Evolutionary conservation across 2,329 filamentous ascomycete genomes (phyloP).

Genomic region (Nannizziopsis arthrosporioides): DNA sequence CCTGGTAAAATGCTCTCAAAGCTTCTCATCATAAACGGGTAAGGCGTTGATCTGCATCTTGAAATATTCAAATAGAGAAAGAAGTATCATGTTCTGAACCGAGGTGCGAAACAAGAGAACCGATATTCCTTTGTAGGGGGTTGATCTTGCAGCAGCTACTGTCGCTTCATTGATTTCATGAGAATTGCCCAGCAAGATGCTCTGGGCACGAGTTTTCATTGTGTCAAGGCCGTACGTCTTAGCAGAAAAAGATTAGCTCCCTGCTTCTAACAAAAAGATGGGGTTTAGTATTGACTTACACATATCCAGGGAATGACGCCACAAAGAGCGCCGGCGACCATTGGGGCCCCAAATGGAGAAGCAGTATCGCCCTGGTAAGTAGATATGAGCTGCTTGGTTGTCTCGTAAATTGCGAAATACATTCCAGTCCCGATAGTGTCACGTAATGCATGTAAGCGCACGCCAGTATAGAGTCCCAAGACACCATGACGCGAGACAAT

Average conservation of each 20-base stretch:
- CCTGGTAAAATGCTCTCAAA: background rate
- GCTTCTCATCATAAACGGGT: slow-evolving; percentile 6
- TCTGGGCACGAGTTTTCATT: slow-evolving; percentile 39
- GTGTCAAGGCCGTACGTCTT: slow-evolving; percentile 40
- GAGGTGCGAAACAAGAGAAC: slow-evolving; percentile 37
- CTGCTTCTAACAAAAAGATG: background rate
- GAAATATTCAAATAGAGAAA: slow-evolving; percentile 38
- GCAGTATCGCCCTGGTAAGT: slow-evolving; percentile 34
- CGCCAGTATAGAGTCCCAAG: slow-evolving; percentile 37
- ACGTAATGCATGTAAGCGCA: slow-evolving; percentile 34
- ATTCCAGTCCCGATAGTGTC: slow-evolving; percentile 37
- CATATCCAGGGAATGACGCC: slow-evolving; percentile 39
- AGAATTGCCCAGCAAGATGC: slow-evolving; percentile 34
- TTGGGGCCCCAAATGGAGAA: slow-evolving; percentile 33
- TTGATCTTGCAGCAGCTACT: slow-evolving; percentile 30
- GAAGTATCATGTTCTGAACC: slow-evolving; percentile 40
- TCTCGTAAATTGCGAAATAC: slow-evolving; percentile 39
- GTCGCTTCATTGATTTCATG: slow-evolving; percentile 34
- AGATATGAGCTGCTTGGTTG: slow-evolving; percentile 36
- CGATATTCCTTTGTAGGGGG: slow-evolving; percentile 39
- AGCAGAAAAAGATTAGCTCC: slow-evolving; percentile 7
- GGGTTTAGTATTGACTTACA: slow-evolving; percentile 27
- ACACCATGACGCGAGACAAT: slow-evolving; percentile 35
- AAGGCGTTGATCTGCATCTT: slow-evolving; percentile 35
- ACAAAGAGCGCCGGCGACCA: slow-evolving; percentile 37